Percentiles rank a stretch among this genome's conserved stretches.
phyloP scores from a whole-genome alignment of 495 filamentous ascomycete genomes.

The Stereocaulon alpinum region DNA sequence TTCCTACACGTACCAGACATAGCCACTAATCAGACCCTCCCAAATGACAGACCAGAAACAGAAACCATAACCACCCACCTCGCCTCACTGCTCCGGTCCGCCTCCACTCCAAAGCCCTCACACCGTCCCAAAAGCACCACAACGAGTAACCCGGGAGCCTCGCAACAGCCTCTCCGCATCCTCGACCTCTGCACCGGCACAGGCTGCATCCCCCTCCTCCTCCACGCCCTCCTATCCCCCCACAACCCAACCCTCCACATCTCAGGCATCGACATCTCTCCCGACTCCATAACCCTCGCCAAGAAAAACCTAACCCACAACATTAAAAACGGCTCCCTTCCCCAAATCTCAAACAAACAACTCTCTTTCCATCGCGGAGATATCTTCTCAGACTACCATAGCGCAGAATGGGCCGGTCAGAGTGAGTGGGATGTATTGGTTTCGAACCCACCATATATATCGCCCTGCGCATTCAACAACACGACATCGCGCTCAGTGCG shows the following conservation, averaged over 20 bases:
- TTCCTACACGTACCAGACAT: not conserved
- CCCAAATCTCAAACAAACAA: conserved; percentile 24
- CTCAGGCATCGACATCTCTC: conserved; percentile 34
- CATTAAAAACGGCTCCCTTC: conserved; percentile 23
- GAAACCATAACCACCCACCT: conserved; percentile 56
- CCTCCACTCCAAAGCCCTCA: conserved; percentile 1
- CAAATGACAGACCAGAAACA: conserved; percentile 50
- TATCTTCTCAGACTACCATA: conserved; percentile 33
- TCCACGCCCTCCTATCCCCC: conserved; percentile 45
- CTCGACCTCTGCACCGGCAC: conserved; percentile 85
- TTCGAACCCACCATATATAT: conserved; percentile 90
- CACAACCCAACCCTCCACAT: conserved; percentile 27
- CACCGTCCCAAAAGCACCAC: not conserved
- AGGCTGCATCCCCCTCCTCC: conserved; percentile 76
- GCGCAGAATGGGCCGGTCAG: not conserved
- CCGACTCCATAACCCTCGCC: conserved; percentile 51
- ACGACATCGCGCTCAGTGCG: conserved; percentile 64
- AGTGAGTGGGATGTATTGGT: conserved; percentile 57
- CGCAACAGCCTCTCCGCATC: conserved; percentile 38
- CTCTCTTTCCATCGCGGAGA: conserved; percentile 45
- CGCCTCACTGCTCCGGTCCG: conserved; percentile 33
- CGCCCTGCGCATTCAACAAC: conserved; percentile 43
- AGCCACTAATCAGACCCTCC: not conserved
- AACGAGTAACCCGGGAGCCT: no score
- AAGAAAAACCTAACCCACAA: conserved; percentile 50